Percentiles rank a stretch among this genome's conserved stretches.
Conservation (phyloP, 768 basidiomycete species). For the Mrakia blollopis region DNA sequence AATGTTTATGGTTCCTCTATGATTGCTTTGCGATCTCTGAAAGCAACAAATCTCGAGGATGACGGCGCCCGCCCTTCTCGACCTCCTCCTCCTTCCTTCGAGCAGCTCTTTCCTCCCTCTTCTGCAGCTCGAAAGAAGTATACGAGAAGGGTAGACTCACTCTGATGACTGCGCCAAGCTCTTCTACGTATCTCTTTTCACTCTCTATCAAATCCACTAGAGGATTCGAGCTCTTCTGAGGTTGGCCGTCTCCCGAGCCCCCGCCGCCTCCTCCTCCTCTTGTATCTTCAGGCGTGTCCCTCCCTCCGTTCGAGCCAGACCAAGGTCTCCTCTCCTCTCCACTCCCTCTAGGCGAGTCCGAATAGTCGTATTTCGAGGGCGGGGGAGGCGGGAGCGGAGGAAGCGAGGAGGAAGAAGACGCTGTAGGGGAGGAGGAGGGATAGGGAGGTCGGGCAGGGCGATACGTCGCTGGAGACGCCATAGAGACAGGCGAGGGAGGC, state of each 20-base stretch:
- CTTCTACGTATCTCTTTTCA: slow-evolving; percentile 85
- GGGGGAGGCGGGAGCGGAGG: not conserved
- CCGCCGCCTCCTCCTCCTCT: not conserved
- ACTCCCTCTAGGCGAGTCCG: not conserved
- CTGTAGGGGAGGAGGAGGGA: not conserved
- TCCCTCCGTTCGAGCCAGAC: not conserved
- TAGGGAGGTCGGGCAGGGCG: slow-evolving; percentile 1
- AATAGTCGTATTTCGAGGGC: not conserved
- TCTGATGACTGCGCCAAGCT: slow-evolving; percentile 81
- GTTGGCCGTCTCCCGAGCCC: too few relatives aligned
- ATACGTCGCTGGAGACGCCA: slow-evolving; percentile 8
- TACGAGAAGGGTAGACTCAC: slow-evolving; percentile 51
- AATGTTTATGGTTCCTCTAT: too few relatives aligned
- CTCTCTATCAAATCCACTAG: slow-evolving; percentile 88
- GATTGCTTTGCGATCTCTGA: too few relatives aligned
- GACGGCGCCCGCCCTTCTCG: not conserved
- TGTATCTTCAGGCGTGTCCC: not conserved
- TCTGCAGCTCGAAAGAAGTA: not conserved
- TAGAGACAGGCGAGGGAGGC: not conserved
- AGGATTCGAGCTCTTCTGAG: slow-evolving; percentile 54
- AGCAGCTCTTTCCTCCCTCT: not conserved
- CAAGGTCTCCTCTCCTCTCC: not conserved
- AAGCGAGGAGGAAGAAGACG: not conserved
- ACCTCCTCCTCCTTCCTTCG: not conserved
- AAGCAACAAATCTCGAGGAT: not conserved